Evolutionary conservation across 257 asterid species (phyloP), one percentile per base, ranked within the genome.

Genomic region (Solanum chaucha): DNA sequence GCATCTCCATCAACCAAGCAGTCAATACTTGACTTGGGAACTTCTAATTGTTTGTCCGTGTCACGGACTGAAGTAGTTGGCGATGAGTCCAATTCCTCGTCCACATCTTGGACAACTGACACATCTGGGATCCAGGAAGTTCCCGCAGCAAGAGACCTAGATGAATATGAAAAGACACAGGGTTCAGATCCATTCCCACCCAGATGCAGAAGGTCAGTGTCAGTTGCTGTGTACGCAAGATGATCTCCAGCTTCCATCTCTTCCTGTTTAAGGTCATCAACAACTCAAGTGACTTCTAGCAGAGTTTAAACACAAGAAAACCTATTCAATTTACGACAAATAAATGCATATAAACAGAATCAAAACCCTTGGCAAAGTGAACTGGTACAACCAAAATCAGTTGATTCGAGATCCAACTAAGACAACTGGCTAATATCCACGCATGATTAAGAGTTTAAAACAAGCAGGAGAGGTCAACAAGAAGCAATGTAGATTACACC

Each of bases 141-240:
- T 73, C 90, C 93, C 41, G 87, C 51, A 86, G 70, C 82, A 74
- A 85, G 87, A 85, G 91, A 92, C 86, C 85, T 89, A 6, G 96
- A 83, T 12, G 93, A 48, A 87, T 86, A 89, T 86, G 92, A 91
- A 85, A 90, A 91, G 46, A 40, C 80, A 35, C 86, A 74, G 55
- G 93, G 83, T 87, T 88, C 94, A 32, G 89, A 28, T 11, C 90
- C 85, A 77, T 85, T 86, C 81, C 85, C 90, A 87, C 88, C 91
- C 44, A 85, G 86, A 84, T 90, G 91, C 84, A 88, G 90, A 88
- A 90, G 91, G 40, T 74, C 89, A 59, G 90, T 90, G 90, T 89
- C 91, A 70, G 91, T 64, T 65, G 90, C 87, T 41, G 90, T 58
- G 81, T 90, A 89, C 10, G 78, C 88, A 85, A 92, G 87, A 86